Evolutionary conservation across 106 monocot genomes (phyloP).

Genomic region (Acorus gramineus): DNA sequence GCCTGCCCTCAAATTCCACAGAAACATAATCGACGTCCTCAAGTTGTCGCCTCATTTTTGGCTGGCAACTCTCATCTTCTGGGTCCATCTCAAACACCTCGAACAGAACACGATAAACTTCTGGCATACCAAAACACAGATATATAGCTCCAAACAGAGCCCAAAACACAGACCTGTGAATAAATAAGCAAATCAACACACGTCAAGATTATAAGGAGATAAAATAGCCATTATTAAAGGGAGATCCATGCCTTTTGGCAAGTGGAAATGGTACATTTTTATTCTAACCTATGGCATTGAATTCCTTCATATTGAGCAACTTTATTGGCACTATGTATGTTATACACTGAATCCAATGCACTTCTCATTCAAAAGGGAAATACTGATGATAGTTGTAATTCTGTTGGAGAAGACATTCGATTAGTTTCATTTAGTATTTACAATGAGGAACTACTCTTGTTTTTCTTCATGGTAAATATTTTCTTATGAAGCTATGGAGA

Average conservation of each 20-base stretch:
- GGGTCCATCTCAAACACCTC: slow-evolving; percentile 98
- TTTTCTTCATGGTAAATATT: no score
- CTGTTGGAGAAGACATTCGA: no score
- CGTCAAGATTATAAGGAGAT: not conserved
- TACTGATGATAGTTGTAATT: no score
- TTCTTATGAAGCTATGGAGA: no score
- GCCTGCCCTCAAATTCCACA: slow-evolving; percentile 75
- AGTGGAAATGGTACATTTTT: no score
- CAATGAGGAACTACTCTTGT: no score
- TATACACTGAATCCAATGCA: no score
- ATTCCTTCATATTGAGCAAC: no score
- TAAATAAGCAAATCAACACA: slow-evolving; percentile 1
- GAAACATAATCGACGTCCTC: slow-evolving; percentile 98
- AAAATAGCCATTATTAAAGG: not conserved
- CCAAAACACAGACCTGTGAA: slow-evolving; percentile 78
- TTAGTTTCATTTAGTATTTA: no score
- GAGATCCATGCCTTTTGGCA: not conserved
- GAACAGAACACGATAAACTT: slow-evolving; percentile 93
- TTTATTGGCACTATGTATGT: no score
- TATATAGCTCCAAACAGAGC: slow-evolving; percentile 97
- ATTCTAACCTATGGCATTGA: no score
- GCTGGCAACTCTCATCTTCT: slow-evolving; percentile 87
- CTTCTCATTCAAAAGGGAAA: no score
- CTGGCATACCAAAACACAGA: slow-evolving; percentile 94
- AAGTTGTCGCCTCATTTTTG: slow-evolving; percentile 75